Evolutionary conservation across 495 filamentous ascomycete genomes (phyloP).

Genomic region (Zalerion maritima): DNA sequence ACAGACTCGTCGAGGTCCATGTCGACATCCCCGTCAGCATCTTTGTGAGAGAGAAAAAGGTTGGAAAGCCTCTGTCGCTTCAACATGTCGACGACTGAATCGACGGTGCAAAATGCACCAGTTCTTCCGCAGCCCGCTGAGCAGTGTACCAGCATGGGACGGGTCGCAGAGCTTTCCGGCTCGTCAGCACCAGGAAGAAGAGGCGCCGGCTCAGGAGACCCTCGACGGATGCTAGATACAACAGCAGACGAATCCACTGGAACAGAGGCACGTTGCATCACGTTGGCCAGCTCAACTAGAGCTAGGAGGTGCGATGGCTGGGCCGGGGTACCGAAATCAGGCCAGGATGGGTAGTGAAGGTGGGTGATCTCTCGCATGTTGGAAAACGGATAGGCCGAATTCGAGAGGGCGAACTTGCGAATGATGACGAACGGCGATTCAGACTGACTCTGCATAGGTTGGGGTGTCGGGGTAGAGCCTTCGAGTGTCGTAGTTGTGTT

Average conservation of each 20-base stretch:
- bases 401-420: constrained; percentile 72
- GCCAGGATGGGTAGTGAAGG: constrained; percentile 87
- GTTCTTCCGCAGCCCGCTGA: constrained; percentile 91
- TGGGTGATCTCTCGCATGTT: constrained; percentile 90
- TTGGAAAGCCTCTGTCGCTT: constrained; percentile 51
- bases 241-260: constrained; percentile 27
- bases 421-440: constrained; percentile 68
- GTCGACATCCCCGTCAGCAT: constrained; percentile 28
- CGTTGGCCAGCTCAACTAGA: constrained; percentile 73
- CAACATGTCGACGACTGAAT: constrained; percentile 85
- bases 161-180: constrained; percentile 36
- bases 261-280: constrained; percentile 33
- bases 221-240: constrained; percentile 16
- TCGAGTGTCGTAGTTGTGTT: constrained; percentile 24
- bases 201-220: constrained; percentile 4
- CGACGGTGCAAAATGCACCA: constrained; percentile 91
- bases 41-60: constrained; percentile 1
- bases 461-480: constrained; percentile 13
- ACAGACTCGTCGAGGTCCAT: no score
- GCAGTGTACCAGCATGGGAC: constrained; percentile 86
- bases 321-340: constrained; percentile 88
- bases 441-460: constrained; percentile 9
- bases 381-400: constrained; percentile 62
- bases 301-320: constrained; percentile 74
- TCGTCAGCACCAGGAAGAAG: constrained; percentile 28